Evolutionary conservation across 345 rosid species (phyloP).

Genomic region (Citropsis articulata): DNA sequence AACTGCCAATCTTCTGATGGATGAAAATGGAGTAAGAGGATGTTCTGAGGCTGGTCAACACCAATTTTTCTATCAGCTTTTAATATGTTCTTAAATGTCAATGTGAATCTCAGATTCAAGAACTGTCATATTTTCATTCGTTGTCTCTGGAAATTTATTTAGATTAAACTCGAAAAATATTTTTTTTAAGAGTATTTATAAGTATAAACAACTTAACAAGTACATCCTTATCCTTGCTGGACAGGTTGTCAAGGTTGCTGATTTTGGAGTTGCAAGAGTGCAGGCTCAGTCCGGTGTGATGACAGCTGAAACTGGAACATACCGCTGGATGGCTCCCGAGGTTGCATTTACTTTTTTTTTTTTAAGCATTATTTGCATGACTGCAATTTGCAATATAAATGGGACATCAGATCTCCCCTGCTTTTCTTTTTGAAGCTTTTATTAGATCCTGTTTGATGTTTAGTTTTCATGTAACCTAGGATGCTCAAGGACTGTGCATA

Average conservation of each 20-base stretch:
- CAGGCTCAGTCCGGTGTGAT: conserved; percentile 86
- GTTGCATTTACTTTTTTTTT: conserved; percentile 30
- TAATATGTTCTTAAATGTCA: not conserved
- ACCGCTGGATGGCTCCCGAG: conserved; percentile 99
- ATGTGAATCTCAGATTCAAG: not conserved
- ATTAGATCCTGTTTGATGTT: not conserved
- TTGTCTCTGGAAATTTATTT: not conserved
- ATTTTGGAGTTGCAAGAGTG: conserved; percentile 98
- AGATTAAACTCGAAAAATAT: not conserved
- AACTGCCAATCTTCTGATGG: conserved; percentile 98
- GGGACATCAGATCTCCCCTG: conserved; percentile 14
- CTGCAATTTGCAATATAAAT: not conserved
- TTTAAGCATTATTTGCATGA: conserved; percentile 7
- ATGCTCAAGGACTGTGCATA: not conserved
- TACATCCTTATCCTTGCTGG: conserved; percentile 6
- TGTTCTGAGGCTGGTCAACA: conserved; percentile 1
- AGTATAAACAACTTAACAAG: not conserved
- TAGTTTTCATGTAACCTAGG: not conserved
- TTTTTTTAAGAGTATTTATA: not conserved
- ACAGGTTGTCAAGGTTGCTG: conserved; percentile 97
- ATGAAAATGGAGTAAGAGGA: conserved; percentile 84
- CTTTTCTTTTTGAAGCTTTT: not conserved
- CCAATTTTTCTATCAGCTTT: not conserved
- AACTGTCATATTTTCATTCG: not conserved
- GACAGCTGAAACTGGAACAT: conserved; percentile 99